Percentiles rank a stretch among this genome's conserved stretches.
These are phyloP conservation scores for Epichloe hybrida DNA, from an alignment of 2,329 filamentous ascomycete species.

Conservation along the genomic window DNA sequence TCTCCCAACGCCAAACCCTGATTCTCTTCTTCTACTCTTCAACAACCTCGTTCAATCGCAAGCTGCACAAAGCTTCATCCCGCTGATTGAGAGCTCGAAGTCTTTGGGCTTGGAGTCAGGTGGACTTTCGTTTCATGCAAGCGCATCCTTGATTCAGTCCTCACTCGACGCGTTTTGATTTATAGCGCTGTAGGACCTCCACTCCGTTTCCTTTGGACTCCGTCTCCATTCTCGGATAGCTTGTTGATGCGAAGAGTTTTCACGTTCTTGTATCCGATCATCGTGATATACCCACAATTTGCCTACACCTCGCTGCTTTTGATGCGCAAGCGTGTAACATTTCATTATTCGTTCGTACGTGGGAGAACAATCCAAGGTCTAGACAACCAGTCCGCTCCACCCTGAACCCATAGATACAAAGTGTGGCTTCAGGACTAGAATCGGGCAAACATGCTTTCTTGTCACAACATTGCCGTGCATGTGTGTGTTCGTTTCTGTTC, in stretches of 20 bases:
- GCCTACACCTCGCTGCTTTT: constrained; percentile 46
- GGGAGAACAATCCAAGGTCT: constrained; percentile 50
- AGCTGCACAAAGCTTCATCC: background rate
- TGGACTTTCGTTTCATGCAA: background rate
- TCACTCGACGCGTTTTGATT: background rate
- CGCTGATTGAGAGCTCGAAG: background rate
- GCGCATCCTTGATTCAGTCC: background rate
- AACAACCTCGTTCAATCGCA: background rate
- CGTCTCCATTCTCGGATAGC: background rate
- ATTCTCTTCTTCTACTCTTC: constrained; percentile 1
- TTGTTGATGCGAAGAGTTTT: background rate
- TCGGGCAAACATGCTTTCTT: constrained; percentile 40
- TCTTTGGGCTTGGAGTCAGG: background rate
- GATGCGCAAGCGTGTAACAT: constrained; percentile 47
- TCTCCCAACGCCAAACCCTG: background rate
- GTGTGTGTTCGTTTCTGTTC: background rate
- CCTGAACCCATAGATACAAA: constrained; percentile 41
- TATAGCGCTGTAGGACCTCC: background rate
- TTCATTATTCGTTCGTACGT: constrained; percentile 44
- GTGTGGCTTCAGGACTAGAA: constrained; percentile 51
- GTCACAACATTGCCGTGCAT: background rate
- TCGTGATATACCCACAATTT: constrained; percentile 35
- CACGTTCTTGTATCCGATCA: too few species aligned
- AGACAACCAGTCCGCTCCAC: constrained; percentile 57
- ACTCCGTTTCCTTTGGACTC: background rate